Evolutionary conservation across 352 stramenopile species (phyloP), one percentile per base, ranked within the genome.

Genomic region (Phytophthora sansomeana): DNA sequence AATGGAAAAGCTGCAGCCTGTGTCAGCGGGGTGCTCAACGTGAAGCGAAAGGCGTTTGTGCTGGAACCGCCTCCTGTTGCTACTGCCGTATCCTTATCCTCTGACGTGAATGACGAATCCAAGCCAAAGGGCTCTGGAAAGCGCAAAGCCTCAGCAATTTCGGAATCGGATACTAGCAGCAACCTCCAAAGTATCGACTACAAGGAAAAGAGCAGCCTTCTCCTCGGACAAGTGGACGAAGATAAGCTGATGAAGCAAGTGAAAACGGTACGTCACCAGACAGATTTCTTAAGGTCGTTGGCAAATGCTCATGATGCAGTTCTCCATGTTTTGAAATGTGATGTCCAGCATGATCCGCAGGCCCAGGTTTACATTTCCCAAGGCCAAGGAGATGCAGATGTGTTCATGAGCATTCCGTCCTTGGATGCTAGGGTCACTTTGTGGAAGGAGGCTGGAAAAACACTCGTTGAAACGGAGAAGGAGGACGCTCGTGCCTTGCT

Each of bases 361-460:
- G 77, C 85, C 2, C 81, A 91, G 39, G 83, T 93, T 16, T 93
- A 92, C 53, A 82, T 92, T 55, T 92, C 86, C n/a, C 83, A 92
- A 55, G 85, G 85, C 0, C 86, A 89, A 28, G 78, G 85, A 55
- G 85, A 90, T 48, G 83, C 84, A 4, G 87, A 95, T 16, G 84
- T 91, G 30, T 89, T 93, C 58, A 86, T 95, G 69, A 95, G 81
- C 50, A 93, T 95, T 42, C 87, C 87, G 29, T 85, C 73, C 5
- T 74, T 95, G 8, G 82, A 95, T 5, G 87, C 87, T 4, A 76
- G 83, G 47, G 69, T 95, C 29, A 93, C 85, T 41, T 65, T 95
- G 41, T 92, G 83, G 83, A 93, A 90, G 71, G 82, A 91, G 21
- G 74, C 63, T 1, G 77, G 72, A n/a, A 92, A 91, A 58, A 93